Percentiles rank a stretch among this genome's conserved stretches.
These are phyloP conservation scores for Chaetomiaceae sp. DNA, from an alignment of 2,329 filamentous ascomycete genomes.

Conservation along the genomic window DNA sequence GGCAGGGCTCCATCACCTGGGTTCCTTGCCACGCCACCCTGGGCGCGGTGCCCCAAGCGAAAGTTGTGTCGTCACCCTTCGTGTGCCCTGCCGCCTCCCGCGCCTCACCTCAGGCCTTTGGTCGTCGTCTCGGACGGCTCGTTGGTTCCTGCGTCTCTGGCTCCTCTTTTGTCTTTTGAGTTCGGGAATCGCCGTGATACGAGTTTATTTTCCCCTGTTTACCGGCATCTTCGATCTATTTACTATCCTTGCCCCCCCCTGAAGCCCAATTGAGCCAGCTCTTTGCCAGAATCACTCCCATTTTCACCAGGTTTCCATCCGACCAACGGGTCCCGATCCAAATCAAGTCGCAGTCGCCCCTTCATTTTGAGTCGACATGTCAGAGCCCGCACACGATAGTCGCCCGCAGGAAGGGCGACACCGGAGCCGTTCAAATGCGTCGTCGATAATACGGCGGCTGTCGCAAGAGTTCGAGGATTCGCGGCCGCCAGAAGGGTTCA, in stretches of 20 bases:
- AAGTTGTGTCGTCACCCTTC: neutral
- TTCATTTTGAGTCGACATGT: conserved; percentile 47
- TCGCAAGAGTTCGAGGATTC: conserved; percentile 40
- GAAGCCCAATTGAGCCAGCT: neutral
- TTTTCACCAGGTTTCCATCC: no score
- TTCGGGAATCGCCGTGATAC: neutral
- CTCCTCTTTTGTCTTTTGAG: neutral
- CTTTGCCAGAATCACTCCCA: no score
- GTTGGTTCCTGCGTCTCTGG: conserved; percentile 5
- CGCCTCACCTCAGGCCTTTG: neutral
- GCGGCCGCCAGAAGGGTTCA: conserved; percentile 43
- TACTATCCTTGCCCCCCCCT: neutral
- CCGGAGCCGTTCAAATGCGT: neutral
- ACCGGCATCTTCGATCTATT: neutral
- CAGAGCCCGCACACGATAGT: conserved; percentile 29
- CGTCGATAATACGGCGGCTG: conserved; percentile 14
- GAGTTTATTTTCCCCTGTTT: neutral
- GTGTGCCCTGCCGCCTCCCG: neutral
- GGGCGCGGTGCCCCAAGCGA: no score
- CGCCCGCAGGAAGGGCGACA: neutral
- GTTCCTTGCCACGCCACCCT: no score
- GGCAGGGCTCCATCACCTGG: no score
- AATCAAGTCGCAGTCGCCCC: neutral
- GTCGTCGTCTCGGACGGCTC: neutral
- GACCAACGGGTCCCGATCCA: neutral